Evolutionary conservation across 306 rosid genomes (phyloP).

Genomic region (Astragalus glycyphyllos): DNA sequence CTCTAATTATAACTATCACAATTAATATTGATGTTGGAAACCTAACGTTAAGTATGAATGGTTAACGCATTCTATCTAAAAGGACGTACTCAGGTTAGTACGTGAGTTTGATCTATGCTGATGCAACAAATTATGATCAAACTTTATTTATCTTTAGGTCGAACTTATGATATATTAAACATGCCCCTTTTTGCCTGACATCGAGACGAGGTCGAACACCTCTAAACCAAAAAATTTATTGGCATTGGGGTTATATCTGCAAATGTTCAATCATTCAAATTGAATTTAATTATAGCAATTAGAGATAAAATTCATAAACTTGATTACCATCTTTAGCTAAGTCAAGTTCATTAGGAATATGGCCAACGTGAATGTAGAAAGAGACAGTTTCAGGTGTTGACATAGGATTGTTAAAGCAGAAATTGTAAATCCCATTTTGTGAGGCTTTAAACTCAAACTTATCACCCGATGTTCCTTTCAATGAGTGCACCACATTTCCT

Average conservation of each 20-base stretch:
- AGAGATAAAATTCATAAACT: neutral
- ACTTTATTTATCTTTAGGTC: too few relatives aligned
- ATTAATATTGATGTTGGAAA: too few relatives aligned
- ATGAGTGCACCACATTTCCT: constrained; percentile 52
- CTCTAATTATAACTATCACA: neutral
- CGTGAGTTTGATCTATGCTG: too few relatives aligned
- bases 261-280: neutral
- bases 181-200: too few relatives aligned
- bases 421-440: constrained; percentile 67
- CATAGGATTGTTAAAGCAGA: constrained; percentile 80
- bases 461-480: constrained; percentile 86
- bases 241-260: too few relatives aligned
- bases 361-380: constrained; percentile 90
- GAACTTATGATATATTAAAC: too few relatives aligned
- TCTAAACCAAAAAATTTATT: too few relatives aligned
- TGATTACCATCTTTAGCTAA: constrained; percentile 80
- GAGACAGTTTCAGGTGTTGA: constrained; percentile 88
- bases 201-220: neutral
- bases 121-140: too few relatives aligned
- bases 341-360: constrained; percentile 81
- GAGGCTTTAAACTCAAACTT: constrained; percentile 88
- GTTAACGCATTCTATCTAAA: too few relatives aligned
- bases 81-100: too few relatives aligned
- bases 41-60: too few relatives aligned
- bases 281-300: neutral